These are phyloP conservation scores for Lepidium aucheri DNA, from an alignment of 345 rosid genomes.

Conservation along the genomic window DNA sequence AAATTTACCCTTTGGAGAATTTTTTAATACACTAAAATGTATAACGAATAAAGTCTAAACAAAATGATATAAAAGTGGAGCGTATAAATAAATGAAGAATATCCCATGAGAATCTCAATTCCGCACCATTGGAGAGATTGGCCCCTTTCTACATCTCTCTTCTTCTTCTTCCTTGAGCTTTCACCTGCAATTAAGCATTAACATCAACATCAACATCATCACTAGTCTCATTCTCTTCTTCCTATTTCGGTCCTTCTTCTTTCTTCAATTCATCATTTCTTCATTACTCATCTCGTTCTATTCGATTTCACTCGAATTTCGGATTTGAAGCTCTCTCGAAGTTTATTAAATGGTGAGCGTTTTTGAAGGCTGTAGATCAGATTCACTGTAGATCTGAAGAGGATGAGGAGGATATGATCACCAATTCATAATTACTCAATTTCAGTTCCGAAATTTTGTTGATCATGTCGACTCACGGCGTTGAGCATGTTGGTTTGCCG, in stretches of 20 bases:
- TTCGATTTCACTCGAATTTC: background rate
- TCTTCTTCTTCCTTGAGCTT: conserved; percentile 11
- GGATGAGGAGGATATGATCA: conserved; percentile 4
- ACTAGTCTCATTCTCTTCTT: background rate
- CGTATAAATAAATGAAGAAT: conserved; percentile 9
- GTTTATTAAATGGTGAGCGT: background rate
- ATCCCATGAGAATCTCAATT: conserved; percentile 24
- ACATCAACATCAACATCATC: conserved; percentile 4
- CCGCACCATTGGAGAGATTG: conserved; percentile 22
- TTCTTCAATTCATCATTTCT: background rate
- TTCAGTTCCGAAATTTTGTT: background rate
- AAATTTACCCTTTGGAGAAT: too few species aligned
- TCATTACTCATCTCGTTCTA: background rate
- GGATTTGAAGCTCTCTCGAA: background rate
- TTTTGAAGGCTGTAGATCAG: background rate
- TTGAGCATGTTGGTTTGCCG: conserved; percentile 42
- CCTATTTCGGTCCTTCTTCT: background rate
- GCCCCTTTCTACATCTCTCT: background rate
- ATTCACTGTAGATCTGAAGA: conserved; percentile 11
- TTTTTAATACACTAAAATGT: too few species aligned
- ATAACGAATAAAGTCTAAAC: background rate
- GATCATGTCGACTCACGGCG: conserved; percentile 39
- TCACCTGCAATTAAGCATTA: background rate
- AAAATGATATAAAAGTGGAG: background rate
- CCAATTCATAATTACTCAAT: background rate